These are phyloP conservation scores for Hyaloperonospora arabidopsidis DNA, from an alignment of 352 stramenopile species.

Conservation along the genomic window DNA sequence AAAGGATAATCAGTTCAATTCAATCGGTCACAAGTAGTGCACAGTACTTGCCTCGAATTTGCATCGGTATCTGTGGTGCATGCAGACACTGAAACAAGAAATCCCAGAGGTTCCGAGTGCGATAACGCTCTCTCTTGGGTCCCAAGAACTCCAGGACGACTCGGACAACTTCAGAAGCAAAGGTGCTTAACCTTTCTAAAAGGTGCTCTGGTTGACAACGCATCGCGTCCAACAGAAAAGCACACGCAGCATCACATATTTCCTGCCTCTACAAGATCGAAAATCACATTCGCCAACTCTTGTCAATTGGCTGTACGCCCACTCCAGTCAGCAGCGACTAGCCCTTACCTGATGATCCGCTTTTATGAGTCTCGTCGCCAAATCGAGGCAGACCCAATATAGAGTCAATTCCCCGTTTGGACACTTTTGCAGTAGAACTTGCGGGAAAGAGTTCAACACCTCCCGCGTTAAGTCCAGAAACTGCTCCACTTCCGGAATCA, in stretches of 20 bases:
- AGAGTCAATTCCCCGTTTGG: constrained; percentile 22
- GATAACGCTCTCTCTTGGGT: constrained; percentile 39
- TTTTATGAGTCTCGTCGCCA: constrained; percentile 43
- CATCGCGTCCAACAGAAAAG: constrained; percentile 50
- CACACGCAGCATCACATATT: constrained; percentile 56
- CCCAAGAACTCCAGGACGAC: constrained; percentile 45
- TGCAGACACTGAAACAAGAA: constrained; percentile 72
- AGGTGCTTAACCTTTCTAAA: constrained; percentile 28
- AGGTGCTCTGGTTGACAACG: constrained; percentile 24
- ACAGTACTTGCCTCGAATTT: constrained; percentile 30
- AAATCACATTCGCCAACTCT: background rate
- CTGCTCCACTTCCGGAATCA: constrained; percentile 45
- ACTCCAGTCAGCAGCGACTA: background rate
- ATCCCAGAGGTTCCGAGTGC: constrained; percentile 48
- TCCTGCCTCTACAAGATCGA: constrained; percentile 35
- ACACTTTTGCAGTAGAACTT: constrained; percentile 23
- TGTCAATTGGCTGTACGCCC: background rate
- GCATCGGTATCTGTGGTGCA: constrained; percentile 37
- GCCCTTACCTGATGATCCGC: constrained; percentile 48
- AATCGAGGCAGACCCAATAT: constrained; percentile 37
- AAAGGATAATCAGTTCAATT: background rate
- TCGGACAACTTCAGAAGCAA: constrained; percentile 34
- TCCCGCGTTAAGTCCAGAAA: constrained; percentile 39
- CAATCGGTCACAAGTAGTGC: background rate
- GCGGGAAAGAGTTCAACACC: constrained; percentile 39